Percentiles rank a stretch among this genome's conserved stretches.
Conservation (phyloP, 163 green algal species). For the Trebouxia gelatinosa region DNA sequence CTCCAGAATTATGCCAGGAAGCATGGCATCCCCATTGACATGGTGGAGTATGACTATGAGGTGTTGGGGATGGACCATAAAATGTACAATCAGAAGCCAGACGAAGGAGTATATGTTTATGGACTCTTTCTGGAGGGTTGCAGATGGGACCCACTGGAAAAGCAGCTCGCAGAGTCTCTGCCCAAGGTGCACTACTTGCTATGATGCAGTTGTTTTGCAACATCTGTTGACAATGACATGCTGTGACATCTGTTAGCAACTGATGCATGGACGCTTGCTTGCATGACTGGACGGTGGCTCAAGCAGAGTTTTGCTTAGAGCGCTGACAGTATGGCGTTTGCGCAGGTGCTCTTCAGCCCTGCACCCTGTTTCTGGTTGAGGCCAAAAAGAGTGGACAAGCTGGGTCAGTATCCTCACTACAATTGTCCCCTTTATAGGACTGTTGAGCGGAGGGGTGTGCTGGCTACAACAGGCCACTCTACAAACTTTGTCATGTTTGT, state of each 20-base stretch:
- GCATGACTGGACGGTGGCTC: no score
- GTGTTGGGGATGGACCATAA: constrained; percentile 55
- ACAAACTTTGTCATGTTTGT: constrained; percentile 86
- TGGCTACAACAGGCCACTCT: constrained; percentile 76
- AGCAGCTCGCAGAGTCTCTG: constrained; percentile 58
- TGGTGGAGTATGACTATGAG: constrained; percentile 72
- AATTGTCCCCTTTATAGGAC: constrained; percentile 75
- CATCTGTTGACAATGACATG: neutral
- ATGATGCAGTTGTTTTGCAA: neutral
- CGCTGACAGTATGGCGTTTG: no score
- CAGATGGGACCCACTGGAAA: constrained; percentile 54
- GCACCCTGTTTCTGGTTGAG: constrained; percentile 73
- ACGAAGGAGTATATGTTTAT: constrained; percentile 67
- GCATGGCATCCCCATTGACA: constrained; percentile 71
- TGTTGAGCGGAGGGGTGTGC: constrained; percentile 62
- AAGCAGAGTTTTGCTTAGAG: no score
- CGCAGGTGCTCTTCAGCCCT: constrained; percentile 64
- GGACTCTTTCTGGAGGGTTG: constrained; percentile 74
- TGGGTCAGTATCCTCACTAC: constrained; percentile 51
- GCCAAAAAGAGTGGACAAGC: constrained; percentile 52
- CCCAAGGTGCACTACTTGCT: no score
- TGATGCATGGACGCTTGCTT: no score
- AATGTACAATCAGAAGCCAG: constrained; percentile 45
- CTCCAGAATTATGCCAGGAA: constrained; percentile 74
- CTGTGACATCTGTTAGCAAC: no score